A percentile compares a stretch with the other conserved stretches of the same genome.
Evolutionary conservation across 306 rosid genomes (phyloP).

Genomic region (Medicago ruthenica): DNA sequence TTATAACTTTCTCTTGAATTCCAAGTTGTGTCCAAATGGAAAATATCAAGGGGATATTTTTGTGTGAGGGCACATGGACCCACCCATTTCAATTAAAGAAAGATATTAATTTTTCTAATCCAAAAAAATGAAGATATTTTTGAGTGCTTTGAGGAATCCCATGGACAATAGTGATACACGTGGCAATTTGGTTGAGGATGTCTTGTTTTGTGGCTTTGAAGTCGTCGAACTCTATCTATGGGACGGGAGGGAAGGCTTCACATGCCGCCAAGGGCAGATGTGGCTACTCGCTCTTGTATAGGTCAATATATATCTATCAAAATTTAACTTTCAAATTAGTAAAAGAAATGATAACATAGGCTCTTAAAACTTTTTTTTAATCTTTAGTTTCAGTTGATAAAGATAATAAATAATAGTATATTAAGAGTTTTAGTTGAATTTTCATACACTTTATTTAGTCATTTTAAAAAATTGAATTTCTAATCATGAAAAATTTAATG

Average conservation of each 20-base stretch:
- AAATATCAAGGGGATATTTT: slow-evolving; percentile 52
- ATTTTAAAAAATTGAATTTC: no score
- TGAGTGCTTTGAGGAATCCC: slow-evolving; percentile 41
- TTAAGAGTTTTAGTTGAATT: no score
- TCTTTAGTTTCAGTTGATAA: no score
- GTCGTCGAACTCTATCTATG: slow-evolving; percentile 41
- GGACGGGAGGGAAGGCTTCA: no score
- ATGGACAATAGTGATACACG: slow-evolving; percentile 50
- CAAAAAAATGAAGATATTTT: slow-evolving; percentile 57
- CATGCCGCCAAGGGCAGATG: not conserved
- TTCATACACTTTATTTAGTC: no score
- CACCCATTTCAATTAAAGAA: slow-evolving; percentile 50
- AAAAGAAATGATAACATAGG: no score
- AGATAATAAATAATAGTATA: no score
- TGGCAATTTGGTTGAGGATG: slow-evolving; percentile 6
- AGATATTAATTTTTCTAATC: slow-evolving; percentile 44
- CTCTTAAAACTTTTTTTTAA: no score
- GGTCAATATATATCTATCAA: not conserved
- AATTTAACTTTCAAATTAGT: not conserved
- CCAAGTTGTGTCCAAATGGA: slow-evolving; percentile 14
- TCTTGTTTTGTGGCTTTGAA: slow-evolving; percentile 50
- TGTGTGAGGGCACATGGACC: slow-evolving; percentile 40
- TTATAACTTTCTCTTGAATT: not conserved
- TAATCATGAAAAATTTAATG: no score
- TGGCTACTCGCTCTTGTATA: slow-evolving; percentile 26